Evolutionary conservation across 352 stramenopile species (phyloP), one percentile per base, ranked within the genome.

Genomic region (Phytopythium mirpurense): DNA sequence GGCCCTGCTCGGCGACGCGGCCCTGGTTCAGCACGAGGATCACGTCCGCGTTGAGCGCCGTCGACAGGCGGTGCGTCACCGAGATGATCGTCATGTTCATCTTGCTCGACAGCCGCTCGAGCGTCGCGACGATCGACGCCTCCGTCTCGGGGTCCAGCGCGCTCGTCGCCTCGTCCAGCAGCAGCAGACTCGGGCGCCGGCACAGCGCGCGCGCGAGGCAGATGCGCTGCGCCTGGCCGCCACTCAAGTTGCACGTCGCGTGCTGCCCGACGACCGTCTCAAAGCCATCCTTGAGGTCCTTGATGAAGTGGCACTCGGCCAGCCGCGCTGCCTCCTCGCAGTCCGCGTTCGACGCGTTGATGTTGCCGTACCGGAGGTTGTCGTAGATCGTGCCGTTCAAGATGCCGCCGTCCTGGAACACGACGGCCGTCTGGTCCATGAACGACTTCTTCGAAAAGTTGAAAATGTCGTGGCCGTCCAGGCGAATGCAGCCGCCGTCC

Each of bases 71-170:
- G 65, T 95, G 85, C 26, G 85, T 95, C n/a, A 95, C 83, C 32
- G 83, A 93, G 51, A 95, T 76, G 51, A 95, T 93, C 44, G 85
- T 93, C 80, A 92, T 93, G 65, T 87, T 84, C 77, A 88, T 90
- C 66, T 90, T 91, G 63, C 73, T 60, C 46, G 79, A 78, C 35
- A 93, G 64, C 5, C 81, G 80, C 59, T 93, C 83, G 12, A 95
- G 63, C 14, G 83, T 95, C 19, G 79, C 70, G 18, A 95, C 74
- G 48, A 95, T 92, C 12, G 84, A 93, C 8, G 82, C 83, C 49
- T 95, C 84, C 1, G 84, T 95, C 63, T 93, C 83, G 0, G 84
- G 84, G 40, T 95, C 85, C 65, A 95, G 60, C 19, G 85, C 85
- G 67, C 85, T 95, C 23, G 85, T 95, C 15, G 85, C 85, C 69